Percentiles rank a stretch among this genome's conserved stretches.
Conservation (phyloP, 2,329 filamentous ascomycete species). For the Zarea fungicola region DNA sequence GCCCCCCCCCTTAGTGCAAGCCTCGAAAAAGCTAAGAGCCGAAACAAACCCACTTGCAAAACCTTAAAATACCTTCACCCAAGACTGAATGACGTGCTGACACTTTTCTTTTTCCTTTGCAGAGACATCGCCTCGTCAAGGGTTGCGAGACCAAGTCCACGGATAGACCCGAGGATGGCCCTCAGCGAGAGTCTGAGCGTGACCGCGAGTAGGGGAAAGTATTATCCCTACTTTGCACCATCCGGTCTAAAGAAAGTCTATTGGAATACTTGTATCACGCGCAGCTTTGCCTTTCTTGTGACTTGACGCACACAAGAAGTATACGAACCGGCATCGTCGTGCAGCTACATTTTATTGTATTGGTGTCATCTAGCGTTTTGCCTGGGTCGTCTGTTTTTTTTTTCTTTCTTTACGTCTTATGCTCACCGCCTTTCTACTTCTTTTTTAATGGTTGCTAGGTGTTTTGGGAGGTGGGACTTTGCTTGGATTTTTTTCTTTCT, state of each 20-base stretch:
- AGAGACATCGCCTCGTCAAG: conserved; percentile 61
- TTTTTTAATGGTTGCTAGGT: not conserved
- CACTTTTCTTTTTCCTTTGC: conserved; percentile 7
- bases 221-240: not conserved
- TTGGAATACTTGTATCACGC: too few species aligned
- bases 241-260: not conserved
- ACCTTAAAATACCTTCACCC: not conserved
- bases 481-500: not conserved
- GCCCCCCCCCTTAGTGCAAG: not conserved
- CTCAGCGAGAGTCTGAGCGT: conserved; percentile 18
- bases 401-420: too few species aligned
- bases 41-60: not conserved
- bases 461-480: not conserved
- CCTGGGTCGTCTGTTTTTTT: too few species aligned
- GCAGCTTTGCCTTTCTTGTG: too few species aligned
- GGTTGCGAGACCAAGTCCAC: conserved; percentile 45
- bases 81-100: not conserved
- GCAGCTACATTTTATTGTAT: not conserved
- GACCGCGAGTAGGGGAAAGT: not conserved
- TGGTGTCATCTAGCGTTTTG: not conserved
- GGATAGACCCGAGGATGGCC: conserved; percentile 22
- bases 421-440: too few species aligned
- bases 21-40: not conserved
- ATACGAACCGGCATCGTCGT: not conserved
- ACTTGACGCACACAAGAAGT: not conserved